These are phyloP conservation scores for Arctium lappa DNA, from an alignment of 129 eudicot species.

Conservation along the genomic window DNA sequence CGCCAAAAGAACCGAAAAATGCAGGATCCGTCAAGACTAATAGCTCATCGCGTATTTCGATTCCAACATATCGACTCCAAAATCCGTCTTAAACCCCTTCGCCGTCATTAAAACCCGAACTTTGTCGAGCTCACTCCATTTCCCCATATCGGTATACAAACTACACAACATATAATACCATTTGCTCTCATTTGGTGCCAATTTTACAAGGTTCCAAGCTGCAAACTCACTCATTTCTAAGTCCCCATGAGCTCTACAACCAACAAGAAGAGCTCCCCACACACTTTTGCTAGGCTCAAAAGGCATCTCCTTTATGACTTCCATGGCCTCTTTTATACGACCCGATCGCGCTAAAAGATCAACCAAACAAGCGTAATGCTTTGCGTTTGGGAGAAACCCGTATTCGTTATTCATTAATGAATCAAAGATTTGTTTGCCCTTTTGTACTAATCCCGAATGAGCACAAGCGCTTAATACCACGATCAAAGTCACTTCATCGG, in stretches of 20 bases:
- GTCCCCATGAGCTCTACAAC: constrained; percentile 45
- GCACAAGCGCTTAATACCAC: constrained; percentile 54
- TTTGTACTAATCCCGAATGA: constrained; percentile 35
- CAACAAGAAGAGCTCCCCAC: constrained; percentile 58
- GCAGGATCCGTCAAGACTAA: neutral
- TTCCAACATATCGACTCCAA: constrained; percentile 32
- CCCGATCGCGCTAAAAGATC: constrained; percentile 53
- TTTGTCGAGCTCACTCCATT: constrained; percentile 45
- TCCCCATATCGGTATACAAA: constrained; percentile 53
- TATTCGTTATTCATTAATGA: constrained; percentile 28
- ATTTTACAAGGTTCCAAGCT: constrained; percentile 53
- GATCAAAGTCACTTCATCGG: constrained; percentile 56
- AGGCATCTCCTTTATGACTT: constrained; percentile 47
- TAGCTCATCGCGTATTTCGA: constrained; percentile 21
- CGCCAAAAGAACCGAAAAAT: neutral
- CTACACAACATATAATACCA: constrained; percentile 43
- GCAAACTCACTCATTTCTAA: constrained; percentile 47
- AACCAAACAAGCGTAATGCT: constrained; percentile 59
- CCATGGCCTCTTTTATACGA: constrained; percentile 41
- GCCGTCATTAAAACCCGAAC: constrained; percentile 45
- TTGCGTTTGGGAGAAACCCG: constrained; percentile 40
- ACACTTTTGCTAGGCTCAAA: constrained; percentile 41
- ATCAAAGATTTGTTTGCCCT: constrained; percentile 43
- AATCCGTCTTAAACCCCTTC: constrained; percentile 44
- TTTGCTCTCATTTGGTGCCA: constrained; percentile 39